Base-by-base conservation (phyloP, 306 rosid species). In the Dryas alaskensis region DNA sequence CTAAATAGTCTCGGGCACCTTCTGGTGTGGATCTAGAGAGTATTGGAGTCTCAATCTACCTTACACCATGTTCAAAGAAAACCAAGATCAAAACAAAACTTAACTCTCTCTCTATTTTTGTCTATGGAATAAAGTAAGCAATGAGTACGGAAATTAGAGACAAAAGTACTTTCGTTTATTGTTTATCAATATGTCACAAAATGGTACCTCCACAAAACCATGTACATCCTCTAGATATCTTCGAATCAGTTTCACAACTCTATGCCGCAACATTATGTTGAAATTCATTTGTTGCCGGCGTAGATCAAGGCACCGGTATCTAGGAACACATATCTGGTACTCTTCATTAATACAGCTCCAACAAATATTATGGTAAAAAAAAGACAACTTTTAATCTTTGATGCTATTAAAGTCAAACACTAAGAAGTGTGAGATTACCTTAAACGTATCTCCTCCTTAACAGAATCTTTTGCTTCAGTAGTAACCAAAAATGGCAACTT, bases 21-120 rank as follows among this genome's bases (percentile, higher is more conserved):
- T 94, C 98, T 7, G 98, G 98, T 45, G 98, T 91, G 59, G 97
- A 94, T 80, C 96, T 88, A 77, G 96, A 86, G 79, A 94, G 90
- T 83, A 94, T 91, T 78, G 98, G 98, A 82, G 98, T 94, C 90
- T 94, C 98, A 88, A 94, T 88, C 98, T 94, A 83, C 92, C 98
- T 91, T 91, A 72, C 82, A 89, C 79, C 86, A 88, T 66, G 82
- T 68, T 11, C 49, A 54, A 82, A 22, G 22, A 75, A 74, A 57
- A 73, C 75, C 86, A 84, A 82, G 75, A 83, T 88, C 78, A 82
- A 86, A 63, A 68, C n/a, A 22, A 75, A 67, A 70, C 65, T 39
- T 27, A 5, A 70, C 50, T 7, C 4, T 22, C 0, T 4, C 17
- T 17, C 22, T 22, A 67, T 12, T 57, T 25, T 67, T 45, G 10